phyloP scores from a whole-genome alignment of 2,329 filamentous ascomycete genomes.

The Colletotrichum sp. region DNA sequence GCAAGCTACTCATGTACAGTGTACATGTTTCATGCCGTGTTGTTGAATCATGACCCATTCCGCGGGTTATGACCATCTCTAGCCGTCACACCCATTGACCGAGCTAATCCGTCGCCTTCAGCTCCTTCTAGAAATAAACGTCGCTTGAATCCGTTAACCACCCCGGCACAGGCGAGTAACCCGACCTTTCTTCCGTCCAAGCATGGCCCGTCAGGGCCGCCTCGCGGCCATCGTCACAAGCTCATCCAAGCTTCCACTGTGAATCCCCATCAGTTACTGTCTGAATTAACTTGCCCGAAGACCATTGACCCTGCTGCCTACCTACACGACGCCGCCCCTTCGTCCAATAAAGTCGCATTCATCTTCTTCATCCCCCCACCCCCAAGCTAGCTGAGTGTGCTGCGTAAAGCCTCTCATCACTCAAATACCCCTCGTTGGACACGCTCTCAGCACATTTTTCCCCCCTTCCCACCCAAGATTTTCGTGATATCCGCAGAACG shows the following conservation, averaged over 20 bases:
- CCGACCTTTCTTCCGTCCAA: background rate
- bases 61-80: background rate
- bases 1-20: background rate
- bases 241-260: background rate
- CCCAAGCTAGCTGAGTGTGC: background rate
- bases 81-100: background rate
- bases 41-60: background rate
- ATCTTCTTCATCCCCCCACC: background rate
- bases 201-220: background rate
- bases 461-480: background rate
- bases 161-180: background rate
- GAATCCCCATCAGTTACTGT: background rate
- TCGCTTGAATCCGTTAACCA: background rate
- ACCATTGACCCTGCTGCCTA: background rate
- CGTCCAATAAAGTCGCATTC: background rate
- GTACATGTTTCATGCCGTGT: background rate
- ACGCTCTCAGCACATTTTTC: background rate
- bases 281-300: background rate
- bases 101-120: background rate
- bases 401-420: background rate
- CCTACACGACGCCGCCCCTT: background rate
- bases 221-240: background rate
- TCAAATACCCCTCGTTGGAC: background rate
- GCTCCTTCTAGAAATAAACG: background rate
- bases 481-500: background rate